phyloP scores from a whole-genome alignment of 2,329 filamentous ascomycete species.

The Cytospora paraplurivora region DNA sequence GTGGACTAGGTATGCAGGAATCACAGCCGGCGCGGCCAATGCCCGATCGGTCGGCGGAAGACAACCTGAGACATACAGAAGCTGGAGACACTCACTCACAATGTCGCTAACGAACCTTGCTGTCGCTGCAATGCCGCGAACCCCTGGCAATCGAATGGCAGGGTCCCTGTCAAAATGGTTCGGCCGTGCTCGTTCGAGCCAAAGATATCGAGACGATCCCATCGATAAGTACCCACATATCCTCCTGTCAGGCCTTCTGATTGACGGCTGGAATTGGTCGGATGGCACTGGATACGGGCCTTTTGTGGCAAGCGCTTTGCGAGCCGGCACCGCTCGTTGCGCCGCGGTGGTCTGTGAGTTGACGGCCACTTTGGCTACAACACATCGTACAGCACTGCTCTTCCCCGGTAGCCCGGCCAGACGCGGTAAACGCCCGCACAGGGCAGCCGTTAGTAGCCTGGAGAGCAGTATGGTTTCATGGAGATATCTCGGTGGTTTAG shows the following conservation, averaged over 20 bases:
- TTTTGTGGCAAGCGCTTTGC: conserved; percentile 19
- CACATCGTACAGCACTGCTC: not conserved
- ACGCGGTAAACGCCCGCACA: conserved; percentile 7
- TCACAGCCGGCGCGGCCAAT: conserved; percentile 22
- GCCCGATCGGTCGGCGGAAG: conserved; percentile 18
- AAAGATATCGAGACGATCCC: conserved; percentile 21
- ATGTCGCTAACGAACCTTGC: conserved; percentile 3
- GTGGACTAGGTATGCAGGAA: not conserved
- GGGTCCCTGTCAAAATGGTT: conserved; percentile 12
- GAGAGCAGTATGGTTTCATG: conserved; percentile 9
- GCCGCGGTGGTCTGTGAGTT: conserved; percentile 13
- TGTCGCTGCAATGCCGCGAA: conserved; percentile 20
- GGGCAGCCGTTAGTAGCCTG: conserved; percentile 1
- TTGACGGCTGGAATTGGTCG: conserved; percentile 21
- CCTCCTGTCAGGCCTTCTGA: conserved; percentile 15
- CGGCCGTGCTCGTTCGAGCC: conserved; percentile 19
- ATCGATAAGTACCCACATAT: conserved; percentile 16
- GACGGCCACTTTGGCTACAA: conserved; percentile 7
- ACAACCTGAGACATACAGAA: conserved; percentile 5
- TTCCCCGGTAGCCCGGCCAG: not conserved
- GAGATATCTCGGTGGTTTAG: conserved; percentile 20
- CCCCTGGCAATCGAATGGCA: conserved; percentile 17
- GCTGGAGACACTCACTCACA: not conserved
- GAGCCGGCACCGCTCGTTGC: not conserved
- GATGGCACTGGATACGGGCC: conserved; percentile 22